Base-by-base conservation (phyloP, 768 basidiomycete species). In the Leccinum ochraceum region DNA sequence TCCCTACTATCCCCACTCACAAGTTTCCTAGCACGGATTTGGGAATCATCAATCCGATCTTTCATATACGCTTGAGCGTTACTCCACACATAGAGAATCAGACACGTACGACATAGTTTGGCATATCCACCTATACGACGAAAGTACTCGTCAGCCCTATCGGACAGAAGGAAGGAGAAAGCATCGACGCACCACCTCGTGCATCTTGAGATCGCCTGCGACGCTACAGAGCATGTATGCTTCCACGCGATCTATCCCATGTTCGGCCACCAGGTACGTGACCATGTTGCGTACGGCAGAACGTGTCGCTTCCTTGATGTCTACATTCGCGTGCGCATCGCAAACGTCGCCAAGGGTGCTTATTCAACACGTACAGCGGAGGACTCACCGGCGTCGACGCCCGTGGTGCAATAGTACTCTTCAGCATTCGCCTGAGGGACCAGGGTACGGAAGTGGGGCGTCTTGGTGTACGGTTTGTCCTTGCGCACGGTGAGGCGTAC, bases 181-280 rank as follows among this genome's bases (percentile, higher is more conserved):
- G n/a, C n/a, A 14, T 13, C n/a, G 14, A 62, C 72, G 65, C 22
- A 59, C 86, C 73, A 86, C 86, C 73, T 87, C 86, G 61, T 85
- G 86, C 76, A 87, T 77, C 60, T 80, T 75, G 60, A 87, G 67
- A 67, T 87, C 85, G 2, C 79, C 84, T 0, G 79, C 83, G 51
- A 86, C 80, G 63, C 86, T 86, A 64, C 84, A 85, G 0, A 86
- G 75, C 74, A 86, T 84, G 61, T 87, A 87, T 46, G 84, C 84
- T 3, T 81, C 83, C 6, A 77, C 76, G 17, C 77, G 69, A 36
- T 66, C 65, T 51, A 86, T 65, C 22, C 75, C 74, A 59, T 80
- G 76, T 58, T 83, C 80, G 0, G 67, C 71, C n/a, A 66, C 69
- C 13, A 87, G 70, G 63, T 80, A 83, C 9, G 74, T 69, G 52